These are phyloP conservation scores for Trypanosoma theileri DNA, from an alignment of 208 protist genomes.

Conservation along the genomic window DNA sequence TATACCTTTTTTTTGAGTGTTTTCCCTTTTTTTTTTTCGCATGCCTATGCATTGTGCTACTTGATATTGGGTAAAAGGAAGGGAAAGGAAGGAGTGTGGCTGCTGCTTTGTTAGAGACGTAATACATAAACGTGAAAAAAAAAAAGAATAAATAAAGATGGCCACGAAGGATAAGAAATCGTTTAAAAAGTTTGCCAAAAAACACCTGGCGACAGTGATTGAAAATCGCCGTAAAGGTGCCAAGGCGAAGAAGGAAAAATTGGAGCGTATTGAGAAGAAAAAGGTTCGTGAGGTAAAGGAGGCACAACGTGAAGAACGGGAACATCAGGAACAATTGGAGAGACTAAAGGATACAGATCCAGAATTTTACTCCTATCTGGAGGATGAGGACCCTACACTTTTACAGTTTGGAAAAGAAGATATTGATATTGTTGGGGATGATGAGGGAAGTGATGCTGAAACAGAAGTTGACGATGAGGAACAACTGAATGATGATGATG, in stretches of 20 bases:
- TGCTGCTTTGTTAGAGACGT: background rate
- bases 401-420: conserved; percentile 87
- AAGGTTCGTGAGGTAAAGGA: conserved; percentile 68
- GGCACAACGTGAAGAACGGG: conserved; percentile 74
- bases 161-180: conserved; percentile 89
- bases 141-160: conserved; percentile 34
- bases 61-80: background rate
- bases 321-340: conserved; percentile 87
- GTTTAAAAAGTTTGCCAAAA: conserved; percentile 92
- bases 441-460: conserved; percentile 70
- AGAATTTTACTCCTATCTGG: conserved; percentile 88
- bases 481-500: conserved; percentile 32
- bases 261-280: conserved; percentile 78
- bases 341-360: conserved; percentile 89
- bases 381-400: conserved; percentile 87
- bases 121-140: background rate
- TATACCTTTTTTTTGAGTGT: background rate
- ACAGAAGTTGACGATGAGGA: conserved; percentile 75
- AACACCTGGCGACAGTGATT: conserved; percentile 87
- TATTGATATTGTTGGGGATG: conserved; percentile 67
- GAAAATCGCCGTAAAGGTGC: conserved; percentile 86
- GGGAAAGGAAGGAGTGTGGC: conserved; percentile 14
- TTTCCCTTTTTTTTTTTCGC: background rate
- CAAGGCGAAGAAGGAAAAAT: conserved; percentile 87
- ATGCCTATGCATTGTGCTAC: background rate